Evolutionary conservation across 148 eudicot genomes (phyloP).

Genomic region (Rhododendron griersonianum): DNA sequence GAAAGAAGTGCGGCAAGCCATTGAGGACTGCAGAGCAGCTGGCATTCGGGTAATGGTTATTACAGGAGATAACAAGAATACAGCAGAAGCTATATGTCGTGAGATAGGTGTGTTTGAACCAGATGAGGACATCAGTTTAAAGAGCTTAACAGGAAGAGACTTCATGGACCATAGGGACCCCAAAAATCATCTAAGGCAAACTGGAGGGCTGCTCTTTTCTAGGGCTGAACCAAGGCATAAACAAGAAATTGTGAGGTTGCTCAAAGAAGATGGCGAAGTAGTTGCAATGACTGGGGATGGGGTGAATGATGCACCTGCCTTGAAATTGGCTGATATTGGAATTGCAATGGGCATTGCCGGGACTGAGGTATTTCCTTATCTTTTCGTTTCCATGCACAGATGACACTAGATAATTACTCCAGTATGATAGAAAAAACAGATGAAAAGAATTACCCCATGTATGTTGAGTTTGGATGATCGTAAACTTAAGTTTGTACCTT

Average conservation of each 20-base stretch:
- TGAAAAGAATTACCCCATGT: not conserved
- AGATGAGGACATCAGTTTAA: constrained; percentile 33
- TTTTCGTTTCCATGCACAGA: not conserved
- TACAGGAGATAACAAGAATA: constrained; percentile 47
- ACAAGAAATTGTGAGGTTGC: constrained; percentile 53
- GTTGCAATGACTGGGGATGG: constrained; percentile 69
- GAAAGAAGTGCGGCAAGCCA: constrained; percentile 45
- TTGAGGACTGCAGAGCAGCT: constrained; percentile 54
- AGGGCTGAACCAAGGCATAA: constrained; percentile 59
- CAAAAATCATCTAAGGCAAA: constrained; percentile 34
- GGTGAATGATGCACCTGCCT: constrained; percentile 59
- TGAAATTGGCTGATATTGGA: constrained; percentile 53
- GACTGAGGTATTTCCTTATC: constrained; percentile 32
- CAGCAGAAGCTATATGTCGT: constrained; percentile 58
- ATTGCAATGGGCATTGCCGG: constrained; percentile 61
- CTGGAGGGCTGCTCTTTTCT: constrained; percentile 49
- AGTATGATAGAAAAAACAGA: not conserved
- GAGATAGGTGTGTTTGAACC: constrained; percentile 48
- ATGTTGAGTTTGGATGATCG: not conserved
- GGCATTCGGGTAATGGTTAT: constrained; percentile 56
- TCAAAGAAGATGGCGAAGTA: constrained; percentile 50
- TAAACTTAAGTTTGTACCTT: not conserved
- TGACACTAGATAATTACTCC: not conserved
- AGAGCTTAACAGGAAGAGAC: constrained; percentile 45
- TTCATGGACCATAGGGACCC: constrained; percentile 35